Base-by-base conservation (phyloP, 371 early-diverging fungal species). In the Mortierella sp. region DNA sequence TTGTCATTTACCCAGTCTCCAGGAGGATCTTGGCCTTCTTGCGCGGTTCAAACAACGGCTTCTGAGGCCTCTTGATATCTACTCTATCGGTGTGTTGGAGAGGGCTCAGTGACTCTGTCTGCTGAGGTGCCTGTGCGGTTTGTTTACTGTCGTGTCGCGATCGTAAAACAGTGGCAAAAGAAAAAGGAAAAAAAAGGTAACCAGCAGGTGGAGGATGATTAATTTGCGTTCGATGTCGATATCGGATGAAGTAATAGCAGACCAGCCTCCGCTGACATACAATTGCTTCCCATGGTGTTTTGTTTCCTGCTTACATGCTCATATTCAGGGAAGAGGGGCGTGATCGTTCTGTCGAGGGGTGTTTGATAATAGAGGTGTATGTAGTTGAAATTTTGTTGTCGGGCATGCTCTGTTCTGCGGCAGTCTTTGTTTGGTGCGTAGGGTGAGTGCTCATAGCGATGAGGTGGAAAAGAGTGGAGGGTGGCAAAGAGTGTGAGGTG, bases 1-100 rank as follows among this genome's bases (percentile, higher is more conserved):
- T 68, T 8, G 11, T 38, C 68, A 55, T 41, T 41, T 74, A 81
- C 77, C 74, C 54, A 41, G 43, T 29, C 38, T 72, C 63, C 32
- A 81, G 63, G 32, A 81, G 56, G 0, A 73, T 51, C 68, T 65
- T 75, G 12, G 72, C 72, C 49, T 72, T 80, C 46, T 80, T 80
- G 65, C 44, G 71, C 4, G 63, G 32, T 24, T 75, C 76, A 38
- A 72, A 75, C 1, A 65, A 60, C 44, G 10, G 63, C 21, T 55
- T 72, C 44, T 65, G 80, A 12, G 48, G 58, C 48, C 79, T 68
- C 35, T 79, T 79, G 32, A 38, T 38, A 24, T 68, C 68, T 1
- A 5, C 24, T 68, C 24, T 11, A 68, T 24, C 24, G 4, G 41
- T 38, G 3, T 10, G 24, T 41, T 38, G 41, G 10, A 18, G 38